These are phyloP conservation scores for Saksenaea oblongispora DNA, from an alignment of 371 early-diverging fungal species.

Conservation along the genomic window DNA sequence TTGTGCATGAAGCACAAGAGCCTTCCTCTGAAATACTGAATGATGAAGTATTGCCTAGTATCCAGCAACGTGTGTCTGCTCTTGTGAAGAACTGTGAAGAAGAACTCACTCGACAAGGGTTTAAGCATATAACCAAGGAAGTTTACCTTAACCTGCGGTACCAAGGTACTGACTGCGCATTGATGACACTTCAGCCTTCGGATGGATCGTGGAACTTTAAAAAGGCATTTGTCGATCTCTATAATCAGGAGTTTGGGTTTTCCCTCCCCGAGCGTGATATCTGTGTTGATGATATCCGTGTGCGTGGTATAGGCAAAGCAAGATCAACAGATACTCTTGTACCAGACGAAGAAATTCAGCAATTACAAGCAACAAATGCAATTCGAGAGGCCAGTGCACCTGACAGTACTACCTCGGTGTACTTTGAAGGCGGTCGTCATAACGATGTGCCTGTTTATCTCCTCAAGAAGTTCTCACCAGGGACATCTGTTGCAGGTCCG, in stretches of 20 bases:
- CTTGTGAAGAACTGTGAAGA: slow-evolving; percentile 47
- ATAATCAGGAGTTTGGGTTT: slow-evolving; percentile 94
- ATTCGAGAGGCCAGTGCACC: slow-evolving; percentile 2
- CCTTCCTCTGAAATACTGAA: slow-evolving; percentile 63
- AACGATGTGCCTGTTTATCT: slow-evolving; percentile 75
- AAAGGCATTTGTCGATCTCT: slow-evolving; percentile 62
- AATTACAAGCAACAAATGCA: slow-evolving; percentile 12
- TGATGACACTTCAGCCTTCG: slow-evolving; percentile 83
- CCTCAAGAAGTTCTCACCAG: slow-evolving; percentile 63
- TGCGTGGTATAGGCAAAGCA: slow-evolving; percentile 82
- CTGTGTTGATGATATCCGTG: slow-evolving; percentile 90
- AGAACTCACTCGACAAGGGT: slow-evolving; percentile 41
- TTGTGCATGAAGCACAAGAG: slow-evolving; percentile 90
- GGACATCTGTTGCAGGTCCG: slow-evolving; percentile 79
- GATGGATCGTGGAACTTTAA: slow-evolving; percentile 60
- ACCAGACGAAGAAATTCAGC: slow-evolving; percentile 43
- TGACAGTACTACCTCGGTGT: slow-evolving; percentile 59
- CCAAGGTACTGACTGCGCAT: slow-evolving; percentile 91
- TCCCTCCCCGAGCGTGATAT: slow-evolving; percentile 77
- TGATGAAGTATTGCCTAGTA: slow-evolving; percentile 25
- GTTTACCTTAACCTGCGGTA: slow-evolving; percentile 90
- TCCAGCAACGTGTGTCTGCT: slow-evolving; percentile 53
- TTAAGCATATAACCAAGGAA: slow-evolving; percentile 55
- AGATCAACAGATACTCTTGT: slow-evolving; percentile 31
- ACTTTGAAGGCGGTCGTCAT: slow-evolving; percentile 79